Base-by-base conservation (phyloP, 768 basidiomycete genomes). In the Collybiopsis luxurians region DNA sequence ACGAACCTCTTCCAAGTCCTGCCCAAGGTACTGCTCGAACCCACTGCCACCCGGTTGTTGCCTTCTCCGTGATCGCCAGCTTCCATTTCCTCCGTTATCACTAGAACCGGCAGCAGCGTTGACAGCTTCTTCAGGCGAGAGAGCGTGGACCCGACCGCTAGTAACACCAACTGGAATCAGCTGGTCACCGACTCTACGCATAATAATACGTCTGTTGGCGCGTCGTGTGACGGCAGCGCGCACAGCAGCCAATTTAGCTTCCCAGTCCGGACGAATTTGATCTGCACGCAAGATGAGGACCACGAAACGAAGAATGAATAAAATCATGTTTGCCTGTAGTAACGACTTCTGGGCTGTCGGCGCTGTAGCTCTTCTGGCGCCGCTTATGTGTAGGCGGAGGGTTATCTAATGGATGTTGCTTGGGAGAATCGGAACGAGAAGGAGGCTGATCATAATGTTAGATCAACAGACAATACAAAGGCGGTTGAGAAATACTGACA, bases 221-320 rank as follows among this genome's bases (percentile, higher is more conserved):
- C 95, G 87, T 58, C 97, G 84, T n/a, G 92, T 86, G 34, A 94
- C 95, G n/a, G 92, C 89, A 30, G 97, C 96, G 57, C 91, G 89
- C 43, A 98, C 93, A 36, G 94, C 87, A 46, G 92, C 94, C 38
- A 98, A 74, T 71, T 98, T 98, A 42, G 87, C 83, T 75, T 98
- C 95, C 97, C 97, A 98, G 70, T 98, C 96, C 1, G 97, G 96
- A 53, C 95, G 89, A 58, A 98, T 95, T 72, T 94, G 89, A 75
- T 99, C 97, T 96, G 61, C 57, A 55, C 34, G 17, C 31, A 46
- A 51, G 23, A 51, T 51, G 38, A 44, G 2, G 46, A 63, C 56
- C 53, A 60, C 55, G 26, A 56, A 40, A 58, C 30, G 47, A 38
- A n/a, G 23, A 57, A 38, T 40, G 59, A 30, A 51, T 60, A 7